Evolutionary conservation across 371 early-diverging fungal species (phyloP).

Genomic region (Sporodiniella umbellata): DNA sequence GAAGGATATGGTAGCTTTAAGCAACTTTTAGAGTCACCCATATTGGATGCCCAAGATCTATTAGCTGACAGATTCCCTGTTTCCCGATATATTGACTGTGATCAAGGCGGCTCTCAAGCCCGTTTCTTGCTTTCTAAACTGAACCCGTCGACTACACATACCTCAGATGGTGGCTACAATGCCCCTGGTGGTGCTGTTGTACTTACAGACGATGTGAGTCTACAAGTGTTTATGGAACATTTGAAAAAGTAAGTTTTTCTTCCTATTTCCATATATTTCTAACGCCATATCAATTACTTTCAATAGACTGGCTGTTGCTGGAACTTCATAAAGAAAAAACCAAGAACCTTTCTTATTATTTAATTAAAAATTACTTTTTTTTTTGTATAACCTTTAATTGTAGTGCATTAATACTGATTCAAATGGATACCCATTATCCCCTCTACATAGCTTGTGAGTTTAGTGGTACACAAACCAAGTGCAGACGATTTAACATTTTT

Average conservation of each 20-base stretch:
- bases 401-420: too few relatives aligned
- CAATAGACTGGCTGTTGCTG: conserved; percentile 46
- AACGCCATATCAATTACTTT: background rate
- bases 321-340: conserved; percentile 35
- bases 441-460: too few relatives aligned
- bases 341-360: background rate
- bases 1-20: conserved; percentile 79
- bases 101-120: conserved; percentile 98
- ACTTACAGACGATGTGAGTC: conserved; percentile 96
- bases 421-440: too few relatives aligned
- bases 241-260: conserved; percentile 73
- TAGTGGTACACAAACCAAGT: too few relatives aligned
- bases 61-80: conserved; percentile 96
- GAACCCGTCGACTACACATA: conserved; percentile 97
- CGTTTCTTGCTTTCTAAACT: conserved; percentile 98
- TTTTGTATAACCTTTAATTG: too few relatives aligned
- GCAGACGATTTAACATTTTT: too few relatives aligned
- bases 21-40: conserved; percentile 87
- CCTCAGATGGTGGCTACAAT: conserved; percentile 66
- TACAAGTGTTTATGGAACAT: conserved; percentile 97
- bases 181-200: conserved; percentile 78
- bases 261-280: background rate
- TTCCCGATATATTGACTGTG: conserved; percentile 98
- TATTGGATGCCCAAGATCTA: conserved; percentile 87
- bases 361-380: background rate